Percentiles rank a stretch among this genome's conserved stretches.
Evolutionary conservation across 495 filamentous ascomycete species (phyloP).

Genomic region (Podospora bellae-mahoneyi): DNA sequence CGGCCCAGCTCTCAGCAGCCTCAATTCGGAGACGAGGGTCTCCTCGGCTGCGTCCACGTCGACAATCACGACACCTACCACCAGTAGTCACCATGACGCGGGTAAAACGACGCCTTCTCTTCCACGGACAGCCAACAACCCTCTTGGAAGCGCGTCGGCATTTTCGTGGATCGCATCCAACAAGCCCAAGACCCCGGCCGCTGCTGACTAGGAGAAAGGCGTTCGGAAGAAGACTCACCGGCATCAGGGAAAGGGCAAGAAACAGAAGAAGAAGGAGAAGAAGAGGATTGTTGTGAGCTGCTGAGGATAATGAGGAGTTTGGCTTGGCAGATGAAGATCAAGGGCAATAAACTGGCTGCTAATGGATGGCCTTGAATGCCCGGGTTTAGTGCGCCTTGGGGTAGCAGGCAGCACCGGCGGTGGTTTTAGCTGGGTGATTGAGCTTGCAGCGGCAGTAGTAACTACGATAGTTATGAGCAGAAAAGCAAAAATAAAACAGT

Average conservation of each 20-base stretch:
- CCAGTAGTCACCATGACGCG: constrained; percentile 18
- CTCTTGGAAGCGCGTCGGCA: constrained; percentile 86
- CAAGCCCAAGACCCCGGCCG: constrained; percentile 39
- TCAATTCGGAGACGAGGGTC: constrained; percentile 11
- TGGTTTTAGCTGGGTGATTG: not conserved
- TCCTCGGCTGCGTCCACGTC: not conserved
- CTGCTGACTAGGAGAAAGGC: constrained; percentile 29
- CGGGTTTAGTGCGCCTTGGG: not conserved
- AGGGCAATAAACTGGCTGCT: not conserved
- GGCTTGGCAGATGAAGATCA: not conserved
- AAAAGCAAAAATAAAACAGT: not conserved
- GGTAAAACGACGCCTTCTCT: constrained; percentile 32
- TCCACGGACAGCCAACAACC: constrained; percentile 59
- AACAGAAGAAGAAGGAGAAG: not conserved
- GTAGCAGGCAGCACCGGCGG: not conserved
- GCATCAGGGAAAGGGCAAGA: not conserved
- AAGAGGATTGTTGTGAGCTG: not conserved
- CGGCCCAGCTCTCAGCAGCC: constrained; percentile 10
- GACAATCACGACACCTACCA: not conserved
- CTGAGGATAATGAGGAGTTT: not conserved
- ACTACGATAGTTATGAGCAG: not conserved
- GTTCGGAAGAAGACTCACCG: not conserved
- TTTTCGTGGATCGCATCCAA: constrained; percentile 74
- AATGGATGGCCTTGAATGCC: not conserved
- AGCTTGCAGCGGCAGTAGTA: not conserved